Evolutionary conservation across 148 eudicot genomes (phyloP), one percentile per base, ranked within the genome.

Genomic region (Vaccinium myrtillus): DNA sequence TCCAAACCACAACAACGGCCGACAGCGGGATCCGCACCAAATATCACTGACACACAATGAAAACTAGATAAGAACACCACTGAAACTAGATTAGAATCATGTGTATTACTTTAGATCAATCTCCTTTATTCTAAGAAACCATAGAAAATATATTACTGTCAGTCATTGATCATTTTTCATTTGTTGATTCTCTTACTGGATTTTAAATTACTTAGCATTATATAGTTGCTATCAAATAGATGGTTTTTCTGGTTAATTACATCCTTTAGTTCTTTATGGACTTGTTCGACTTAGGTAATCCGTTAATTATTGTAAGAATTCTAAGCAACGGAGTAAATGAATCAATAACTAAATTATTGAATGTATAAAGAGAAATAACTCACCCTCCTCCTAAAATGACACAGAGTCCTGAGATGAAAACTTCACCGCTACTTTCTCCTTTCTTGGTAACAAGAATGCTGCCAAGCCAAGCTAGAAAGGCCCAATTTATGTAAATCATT

Each of bases 381-480:
- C 75, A 90, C 92, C 88, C 46, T 56, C 92, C 92, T 80, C 89
- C 92, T 73, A 87, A 65, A 56, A 88, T 77, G 6, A 85, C 78
- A 51, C 82, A 83, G 2, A 86, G 21, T 39, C 84, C 89, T 14
- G 92, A 75, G 25, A 90, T 67, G 18, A 86, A 88, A 51, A 90
- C 88, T 6, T 48, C 63, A 18, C 90, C 90, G 21, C 89, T 89
- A 14, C 80, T 87, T 58, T 90, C 92, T 83, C 86, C 88, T 83
- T 83, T 83, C 32, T 90, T 65, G 8, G 82, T 74, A 65, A 90
- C 90, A 39, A 90, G 86, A 81, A 88, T 36, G 32, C 92, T 85
- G 43, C 92, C 92, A 4, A 87, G 86, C 92, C 89, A 90, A 43
- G 89, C 58, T 80, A 84, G 85, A 84, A 88, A 88, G 11, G 87